Evolutionary conservation across 2,329 filamentous ascomycete genomes (phyloP).

Genomic region (Trichoderma atroviride): DNA sequence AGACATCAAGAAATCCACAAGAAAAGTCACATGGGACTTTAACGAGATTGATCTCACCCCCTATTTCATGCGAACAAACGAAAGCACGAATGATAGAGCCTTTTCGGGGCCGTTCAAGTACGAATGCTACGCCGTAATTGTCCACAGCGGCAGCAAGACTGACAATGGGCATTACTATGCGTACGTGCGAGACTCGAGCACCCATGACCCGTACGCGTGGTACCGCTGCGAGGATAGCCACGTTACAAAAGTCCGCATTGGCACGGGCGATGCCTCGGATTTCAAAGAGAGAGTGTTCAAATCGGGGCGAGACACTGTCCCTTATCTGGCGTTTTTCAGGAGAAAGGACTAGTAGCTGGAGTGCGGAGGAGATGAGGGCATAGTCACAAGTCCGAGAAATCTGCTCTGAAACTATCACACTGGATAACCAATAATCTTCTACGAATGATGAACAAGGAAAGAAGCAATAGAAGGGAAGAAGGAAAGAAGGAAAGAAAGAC

Average conservation of each 20-base stretch:
- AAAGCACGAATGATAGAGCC: slow-evolving; percentile 44
- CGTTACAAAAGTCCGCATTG: slow-evolving; percentile 48
- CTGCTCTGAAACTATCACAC: not conserved
- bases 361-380: not conserved
- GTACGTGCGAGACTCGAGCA: slow-evolving; percentile 63
- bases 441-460: not conserved
- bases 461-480: not conserved
- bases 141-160: slow-evolving; percentile 70
- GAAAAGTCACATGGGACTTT: slow-evolving; percentile 75
- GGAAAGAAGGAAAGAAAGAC: not conserved
- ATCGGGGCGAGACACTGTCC: slow-evolving; percentile 43
- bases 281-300: slow-evolving; percentile 45
- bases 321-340: slow-evolving; percentile 52
- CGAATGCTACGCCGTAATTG: slow-evolving; percentile 82
- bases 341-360: slow-evolving; percentile 37
- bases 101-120: slow-evolving; percentile 68
- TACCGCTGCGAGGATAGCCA: slow-evolving; percentile 52
- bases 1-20: slow-evolving; percentile 65
- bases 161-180: slow-evolving; percentile 80
- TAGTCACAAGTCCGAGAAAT: not conserved
- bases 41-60: slow-evolving; percentile 62
- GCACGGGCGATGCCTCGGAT: slow-evolving; percentile 41
- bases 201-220: slow-evolving; percentile 50
- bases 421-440: not conserved
- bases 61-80: slow-evolving; percentile 45